Evolutionary conservation across 2,329 filamentous ascomycete species (phyloP), one percentile per base, ranked within the genome.

Genomic region (Colletotrichum liriopes): DNA sequence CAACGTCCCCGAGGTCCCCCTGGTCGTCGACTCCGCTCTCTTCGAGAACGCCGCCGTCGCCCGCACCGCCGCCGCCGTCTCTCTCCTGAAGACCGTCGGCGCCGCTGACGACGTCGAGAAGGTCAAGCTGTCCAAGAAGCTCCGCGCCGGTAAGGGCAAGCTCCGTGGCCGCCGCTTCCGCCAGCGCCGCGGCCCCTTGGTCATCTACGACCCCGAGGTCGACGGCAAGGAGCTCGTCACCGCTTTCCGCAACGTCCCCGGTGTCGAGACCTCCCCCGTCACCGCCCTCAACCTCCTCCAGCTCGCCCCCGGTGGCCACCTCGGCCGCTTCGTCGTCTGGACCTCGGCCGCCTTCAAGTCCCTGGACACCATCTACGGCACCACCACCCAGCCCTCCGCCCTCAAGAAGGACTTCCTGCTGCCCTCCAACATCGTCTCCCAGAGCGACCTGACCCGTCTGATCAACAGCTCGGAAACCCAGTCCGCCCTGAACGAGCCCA

Each of bases 391-490:
- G 84, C 91, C 96, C 78, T 96, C 95, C 60, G 92, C 93, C 76
- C 92, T 97, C 83, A 99, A 99, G 95, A 97, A 96, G 90, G 96
- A 99, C 91, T 99, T 96, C 93, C 91, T 98, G 82, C 92, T 99
- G 79, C 96, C 96, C 77, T 93, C 93, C 82, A 95, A 96, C 89
- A 86, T 97, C 79, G 94, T 99, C 84, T 90, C 93, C 82, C 96
- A 99, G 91, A 92, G 96, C 83, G 96, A 99, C 83, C 92, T 99
- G 80, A 92, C 91, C 88, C 96, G 97, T 87, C 91, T 99, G 83
- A 99, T 99, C 93, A 99, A 99, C 94, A 96, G 93, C 82, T 95
- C 94, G 82, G 96, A 99, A 89, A 93, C 98, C 86, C 96, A 99
- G 93, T 94, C 93, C 86, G 96, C 98, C 73, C 92, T 99, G 82